A percentile compares a stretch with the other conserved stretches of the same genome.
Conservation (phyloP, 805 yeast species). For the Priceomyces fermenticarens region DNA sequence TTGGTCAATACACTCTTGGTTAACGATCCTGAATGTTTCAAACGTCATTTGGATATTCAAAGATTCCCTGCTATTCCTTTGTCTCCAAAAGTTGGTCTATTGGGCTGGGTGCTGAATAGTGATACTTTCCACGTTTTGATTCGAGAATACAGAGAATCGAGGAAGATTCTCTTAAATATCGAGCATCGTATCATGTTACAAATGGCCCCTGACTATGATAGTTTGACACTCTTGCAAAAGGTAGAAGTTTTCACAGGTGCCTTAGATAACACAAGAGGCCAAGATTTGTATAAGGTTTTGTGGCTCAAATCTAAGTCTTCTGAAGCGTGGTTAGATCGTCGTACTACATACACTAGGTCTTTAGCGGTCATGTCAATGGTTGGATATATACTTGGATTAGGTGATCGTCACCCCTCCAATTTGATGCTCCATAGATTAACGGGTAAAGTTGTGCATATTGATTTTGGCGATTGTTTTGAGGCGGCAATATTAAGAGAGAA, state of each 20-base stretch:
- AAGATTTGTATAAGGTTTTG: conserved; percentile 89
- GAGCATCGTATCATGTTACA: conserved; percentile 95
- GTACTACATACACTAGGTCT: conserved; percentile 94
- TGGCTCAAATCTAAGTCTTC: conserved; percentile 96
- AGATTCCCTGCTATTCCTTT: conserved; percentile 91
- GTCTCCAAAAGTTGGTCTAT: conserved; percentile 93
- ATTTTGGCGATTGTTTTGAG: conserved; percentile 98
- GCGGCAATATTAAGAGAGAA: conserved; percentile 96
- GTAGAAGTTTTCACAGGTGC: conserved; percentile 97
- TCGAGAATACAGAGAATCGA: conserved; percentile 86
- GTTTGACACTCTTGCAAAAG: conserved; percentile 81
- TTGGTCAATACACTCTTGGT: conserved; percentile 85
- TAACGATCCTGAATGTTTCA: conserved; percentile 93
- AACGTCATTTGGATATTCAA: conserved; percentile 90
- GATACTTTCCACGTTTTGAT: conserved; percentile 95
- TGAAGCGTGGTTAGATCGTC: conserved; percentile 96
- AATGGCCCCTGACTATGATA: conserved; percentile 97
- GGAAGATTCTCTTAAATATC: conserved; percentile 83
- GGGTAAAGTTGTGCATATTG: conserved; percentile 95
- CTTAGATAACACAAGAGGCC: conserved; percentile 91
- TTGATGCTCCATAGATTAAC: conserved; percentile 91
- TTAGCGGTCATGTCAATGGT: conserved; percentile 99
- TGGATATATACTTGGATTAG: conserved; percentile 93
- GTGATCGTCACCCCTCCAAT: conserved; percentile 97
- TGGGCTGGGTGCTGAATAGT: conserved; percentile 97